Base-by-base conservation (phyloP, 2,329 filamentous ascomycete genomes). In the Zymoseptoria passerinii region DNA sequence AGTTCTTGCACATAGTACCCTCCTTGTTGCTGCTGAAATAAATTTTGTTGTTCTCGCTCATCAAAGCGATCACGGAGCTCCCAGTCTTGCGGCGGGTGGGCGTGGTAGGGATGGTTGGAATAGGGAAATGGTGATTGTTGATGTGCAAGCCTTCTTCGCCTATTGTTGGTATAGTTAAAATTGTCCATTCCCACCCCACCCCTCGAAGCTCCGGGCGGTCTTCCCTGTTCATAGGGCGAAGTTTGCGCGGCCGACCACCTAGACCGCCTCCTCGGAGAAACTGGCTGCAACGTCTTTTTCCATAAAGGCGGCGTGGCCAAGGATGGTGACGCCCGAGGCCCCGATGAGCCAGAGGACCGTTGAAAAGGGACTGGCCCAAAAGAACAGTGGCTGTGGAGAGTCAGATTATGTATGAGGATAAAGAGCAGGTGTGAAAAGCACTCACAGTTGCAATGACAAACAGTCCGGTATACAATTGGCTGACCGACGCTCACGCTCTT, bases 261-360 rank as follows among this genome's bases (percentile, higher is more conserved):
- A 99, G 89, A 99, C 94, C 92, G 94, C 92, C 92, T 99, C 94
- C 92, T 95, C 94, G 83, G 92, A 96, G 96, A 99, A 99, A 96
- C 92, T 92, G 92, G 95, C 92, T 86, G 97, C 94, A 81, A 97
- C 64, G 57, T 66, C 64, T 61, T 66, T 66, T 59, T 66, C 64
- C 63, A 66, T 62, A 51, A 66, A 60, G 49, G 62, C 61, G 20
- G 94, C 94, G 79, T 99, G 94, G 77, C 94, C 94, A 66, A 97
- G 80, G 67, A 97, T 95, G 73, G 87, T 89, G 74, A 96, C 90
- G 74, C 90, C 92, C 68, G 89, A 92, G 69, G 94, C 94, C 74
- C 94, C 94, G 72, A 97, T 90, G 73, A 99, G 83, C 94, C 94
- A 97, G 69, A 97, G 85, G 68, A 92, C 82, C 54, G 91, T 95